These are phyloP conservation scores for Lachancea mirantina DNA, from an alignment of 805 yeast genomes.

Conservation along the genomic window DNA sequence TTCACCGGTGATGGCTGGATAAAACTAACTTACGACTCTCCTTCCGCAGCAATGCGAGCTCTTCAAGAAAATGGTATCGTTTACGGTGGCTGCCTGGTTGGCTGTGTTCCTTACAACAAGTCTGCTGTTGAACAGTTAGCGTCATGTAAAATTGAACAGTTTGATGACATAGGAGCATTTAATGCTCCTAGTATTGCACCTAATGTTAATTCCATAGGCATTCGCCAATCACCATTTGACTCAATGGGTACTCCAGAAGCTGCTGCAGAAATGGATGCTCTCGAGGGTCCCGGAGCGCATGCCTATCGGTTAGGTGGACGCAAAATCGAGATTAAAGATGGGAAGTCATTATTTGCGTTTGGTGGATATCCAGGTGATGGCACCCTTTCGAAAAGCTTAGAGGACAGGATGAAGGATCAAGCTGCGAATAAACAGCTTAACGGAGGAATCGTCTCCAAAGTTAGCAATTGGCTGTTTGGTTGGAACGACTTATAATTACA, in stretches of 20 bases:
- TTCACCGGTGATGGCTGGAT: slow-evolving; percentile 87
- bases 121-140: slow-evolving; percentile 53
- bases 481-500: slow-evolving; percentile 42
- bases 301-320: slow-evolving; percentile 14
- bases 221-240: too few species aligned
- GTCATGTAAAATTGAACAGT: slow-evolving; percentile 29
- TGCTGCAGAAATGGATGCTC: slow-evolving; percentile 4
- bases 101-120: slow-evolving; percentile 65
- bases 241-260: not conserved
- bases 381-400: slow-evolving; percentile 24
- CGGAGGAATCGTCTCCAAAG: slow-evolving; percentile 23
- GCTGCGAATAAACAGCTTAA: slow-evolving; percentile 15
- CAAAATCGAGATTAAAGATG: slow-evolving; percentile 36
- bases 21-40: slow-evolving; percentile 74
- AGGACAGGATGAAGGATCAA: slow-evolving; percentile 25
- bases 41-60: slow-evolving; percentile 74
- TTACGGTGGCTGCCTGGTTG: slow-evolving; percentile 55
- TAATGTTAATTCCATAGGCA: too few species aligned
- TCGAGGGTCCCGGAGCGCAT: slow-evolving; percentile 12
- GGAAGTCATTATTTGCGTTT: slow-evolving; percentile 35
- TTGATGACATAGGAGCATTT: slow-evolving; percentile 26
- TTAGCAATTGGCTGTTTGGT: slow-evolving; percentile 47
- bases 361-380: slow-evolving; percentile 18
- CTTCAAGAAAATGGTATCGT: slow-evolving; percentile 73
- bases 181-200: slow-evolving; percentile 11